These are phyloP conservation scores for Penicillium crystallinum DNA, from an alignment of 495 filamentous ascomycete genomes.

Conservation along the genomic window DNA sequence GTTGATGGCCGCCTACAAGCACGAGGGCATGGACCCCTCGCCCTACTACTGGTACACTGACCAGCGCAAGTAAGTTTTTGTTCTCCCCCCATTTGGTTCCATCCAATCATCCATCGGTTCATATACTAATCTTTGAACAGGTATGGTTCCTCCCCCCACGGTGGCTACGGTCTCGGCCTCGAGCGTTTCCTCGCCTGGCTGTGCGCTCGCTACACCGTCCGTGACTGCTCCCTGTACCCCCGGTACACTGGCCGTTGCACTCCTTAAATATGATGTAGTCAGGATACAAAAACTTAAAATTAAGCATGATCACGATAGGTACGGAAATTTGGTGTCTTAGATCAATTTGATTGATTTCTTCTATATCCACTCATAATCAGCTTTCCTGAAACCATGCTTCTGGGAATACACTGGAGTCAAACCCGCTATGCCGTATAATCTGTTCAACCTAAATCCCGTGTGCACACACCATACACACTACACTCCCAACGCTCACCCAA, in stretches of 20 bases:
- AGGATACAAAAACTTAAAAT: conserved; percentile 1
- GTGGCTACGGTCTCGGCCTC: conserved; percentile 90
- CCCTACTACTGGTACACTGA: conserved; percentile 99
- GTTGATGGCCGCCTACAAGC: conserved; percentile 80
- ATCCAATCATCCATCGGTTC: neutral
- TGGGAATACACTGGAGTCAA: too few species aligned
- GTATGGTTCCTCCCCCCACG: conserved; percentile 91
- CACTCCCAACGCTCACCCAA: too few species aligned
- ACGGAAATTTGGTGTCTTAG: conserved; percentile 1
- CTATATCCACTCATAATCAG: too few species aligned
- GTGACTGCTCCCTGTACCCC: conserved; percentile 86
- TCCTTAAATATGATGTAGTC: conserved; percentile 48
- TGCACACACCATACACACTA: too few species aligned
- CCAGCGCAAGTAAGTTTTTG: conserved; percentile 78
- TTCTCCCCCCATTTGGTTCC: neutral
- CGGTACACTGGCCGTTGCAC: conserved; percentile 92
- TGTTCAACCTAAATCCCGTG: neutral
- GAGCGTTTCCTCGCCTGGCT: conserved; percentile 98
- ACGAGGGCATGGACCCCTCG: conserved; percentile 76
- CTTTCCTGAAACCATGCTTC: too few species aligned
- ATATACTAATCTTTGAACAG: conserved; percentile 34
- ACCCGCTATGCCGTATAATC: too few species aligned
- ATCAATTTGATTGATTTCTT: neutral
- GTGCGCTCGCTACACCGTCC: conserved; percentile 84
- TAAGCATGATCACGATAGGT: conserved; percentile 7